Evolutionary conservation across 805 yeast species (phyloP), one percentile per base, ranked within the genome.

Genomic region (Candida maltosa): DNA sequence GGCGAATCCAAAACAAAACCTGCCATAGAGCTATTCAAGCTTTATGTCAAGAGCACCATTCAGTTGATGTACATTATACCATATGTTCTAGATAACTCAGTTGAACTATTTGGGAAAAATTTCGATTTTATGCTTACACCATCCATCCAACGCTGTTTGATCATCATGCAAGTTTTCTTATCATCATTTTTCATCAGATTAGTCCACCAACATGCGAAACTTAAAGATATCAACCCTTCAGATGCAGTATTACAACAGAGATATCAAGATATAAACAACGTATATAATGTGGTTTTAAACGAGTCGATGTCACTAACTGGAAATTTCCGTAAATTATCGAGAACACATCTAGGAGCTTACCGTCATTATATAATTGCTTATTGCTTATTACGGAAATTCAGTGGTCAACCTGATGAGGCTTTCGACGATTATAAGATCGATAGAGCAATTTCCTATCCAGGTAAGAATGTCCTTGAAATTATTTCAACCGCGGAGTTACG

Each of bases 231-330:
- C n/a, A n/a, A n/a, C n/a, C n/a, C n/a, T n/a, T n/a, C n/a, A n/a
- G n/a, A n/a, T n/a, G n/a, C n/a, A n/a, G n/a, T n/a, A n/a, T n/a
- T n/a, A n/a, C n/a, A n/a, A n/a, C n/a, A n/a, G n/a, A 45, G 69
- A 15, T 41, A 57, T 9, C 60, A 59, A 24, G 61, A 59, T 2
- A 49, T 61, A 14, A 62, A 62, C 39, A 44, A 40, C 12, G 46
- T 67, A 27, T 62, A 64, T 37, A 50, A 46, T 10, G 47, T 58
- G 25, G 53, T 60, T 9, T 44, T 67, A 20, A 37, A 54, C 1
- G 71, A 67, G 35, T 62, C 71, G 1, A 72, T 65, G 32, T 46
- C 65, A 6, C 66, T 66, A 41, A 69, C 65, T 22, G 72, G 73
- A 1, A 60, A 62, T 41, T 67, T 67, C 48, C 31, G 65, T 15